Evolutionary conservation across 257 asterid genomes (phyloP).

Genomic region (Coffea canephora): DNA sequence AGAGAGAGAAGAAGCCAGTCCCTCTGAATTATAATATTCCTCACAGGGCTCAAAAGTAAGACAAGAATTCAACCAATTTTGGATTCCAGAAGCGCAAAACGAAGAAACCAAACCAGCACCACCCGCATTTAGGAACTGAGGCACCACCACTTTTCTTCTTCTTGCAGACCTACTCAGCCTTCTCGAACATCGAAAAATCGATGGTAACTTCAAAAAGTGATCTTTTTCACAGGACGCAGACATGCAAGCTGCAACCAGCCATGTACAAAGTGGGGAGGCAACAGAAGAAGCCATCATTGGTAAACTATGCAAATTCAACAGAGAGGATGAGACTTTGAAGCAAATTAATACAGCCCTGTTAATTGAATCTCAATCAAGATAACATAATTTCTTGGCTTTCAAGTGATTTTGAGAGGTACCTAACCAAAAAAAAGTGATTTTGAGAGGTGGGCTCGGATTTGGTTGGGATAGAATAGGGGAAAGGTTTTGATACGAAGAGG

Average conservation of each 20-base stretch:
- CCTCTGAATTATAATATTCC: constrained; percentile 24
- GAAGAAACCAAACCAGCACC: constrained; percentile 28
- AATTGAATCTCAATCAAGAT: neutral
- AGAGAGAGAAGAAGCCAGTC: constrained; percentile 24
- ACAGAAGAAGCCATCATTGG: constrained; percentile 28
- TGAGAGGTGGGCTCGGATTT: neutral
- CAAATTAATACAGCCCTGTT: neutral
- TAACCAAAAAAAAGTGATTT: neutral
- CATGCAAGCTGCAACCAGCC: constrained; percentile 50
- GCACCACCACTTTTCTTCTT: constrained; percentile 21
- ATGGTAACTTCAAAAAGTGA: constrained; percentile 12
- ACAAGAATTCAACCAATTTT: constrained; percentile 27
- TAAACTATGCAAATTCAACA: constrained; percentile 2
- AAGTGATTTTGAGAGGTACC: neutral
- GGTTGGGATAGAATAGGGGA: neutral
- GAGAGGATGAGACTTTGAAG: neutral
- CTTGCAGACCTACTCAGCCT: constrained; percentile 19
- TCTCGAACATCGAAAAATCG: constrained; percentile 18
- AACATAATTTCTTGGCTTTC: neutral
- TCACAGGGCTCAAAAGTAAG: constrained; percentile 33
- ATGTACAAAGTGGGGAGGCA: constrained; percentile 44
- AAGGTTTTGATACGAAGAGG: neutral
- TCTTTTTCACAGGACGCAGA: constrained; percentile 24
- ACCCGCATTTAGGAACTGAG: constrained; percentile 18
- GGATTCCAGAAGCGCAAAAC: constrained; percentile 22